A percentile compares a stretch with the other conserved stretches of the same genome.
phyloP scores from a whole-genome alignment of 2,329 filamentous ascomycete species.

The Penicillium sp. region DNA sequence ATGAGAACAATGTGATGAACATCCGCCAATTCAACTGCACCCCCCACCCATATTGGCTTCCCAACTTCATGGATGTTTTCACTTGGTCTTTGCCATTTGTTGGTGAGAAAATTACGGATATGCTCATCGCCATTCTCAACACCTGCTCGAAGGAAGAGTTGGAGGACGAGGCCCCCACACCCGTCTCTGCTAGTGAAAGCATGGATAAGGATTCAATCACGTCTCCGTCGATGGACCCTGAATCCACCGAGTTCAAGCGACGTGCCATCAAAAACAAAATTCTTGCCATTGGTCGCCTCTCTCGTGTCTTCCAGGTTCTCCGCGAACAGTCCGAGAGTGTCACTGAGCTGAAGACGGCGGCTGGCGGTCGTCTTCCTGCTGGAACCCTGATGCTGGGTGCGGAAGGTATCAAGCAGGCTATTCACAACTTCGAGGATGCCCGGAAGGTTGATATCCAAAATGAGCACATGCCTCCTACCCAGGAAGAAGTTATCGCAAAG shows the following conservation, averaged over 20 bases:
- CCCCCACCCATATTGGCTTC: constrained; percentile 96
- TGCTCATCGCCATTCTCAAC: constrained; percentile 97
- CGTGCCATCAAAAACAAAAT: constrained; percentile 99
- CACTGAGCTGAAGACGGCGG: constrained; percentile 93
- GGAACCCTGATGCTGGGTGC: constrained; percentile 96
- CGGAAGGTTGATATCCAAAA: constrained; percentile 96
- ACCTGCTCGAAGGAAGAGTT: constrained; percentile 99
- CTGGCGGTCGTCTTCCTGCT: constrained; percentile 81
- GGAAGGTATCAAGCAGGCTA: constrained; percentile 97
- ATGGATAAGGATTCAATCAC: constrained; percentile 39
- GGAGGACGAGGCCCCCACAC: constrained; percentile 72
- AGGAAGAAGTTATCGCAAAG: constrained; percentile 80
- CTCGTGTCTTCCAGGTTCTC: constrained; percentile 94
- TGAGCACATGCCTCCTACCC: constrained; percentile 80
- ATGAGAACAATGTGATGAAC: constrained; percentile 99
- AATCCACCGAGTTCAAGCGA: constrained; percentile 86
- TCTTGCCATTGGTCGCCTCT: constrained; percentile 87
- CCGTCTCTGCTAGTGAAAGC: constrained; percentile 49
- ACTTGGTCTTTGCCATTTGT: constrained; percentile 99
- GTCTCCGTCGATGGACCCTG: constrained; percentile 65
- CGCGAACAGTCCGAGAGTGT: constrained; percentile 95
- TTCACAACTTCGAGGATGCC: constrained; percentile 92
- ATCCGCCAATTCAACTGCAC: constrained; percentile 99
- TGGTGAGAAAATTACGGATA: constrained; percentile 97
- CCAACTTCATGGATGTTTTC: constrained; percentile 99